Base-by-base conservation (phyloP, 805 yeast genomes). In the Yarrowia sp. region DNA sequence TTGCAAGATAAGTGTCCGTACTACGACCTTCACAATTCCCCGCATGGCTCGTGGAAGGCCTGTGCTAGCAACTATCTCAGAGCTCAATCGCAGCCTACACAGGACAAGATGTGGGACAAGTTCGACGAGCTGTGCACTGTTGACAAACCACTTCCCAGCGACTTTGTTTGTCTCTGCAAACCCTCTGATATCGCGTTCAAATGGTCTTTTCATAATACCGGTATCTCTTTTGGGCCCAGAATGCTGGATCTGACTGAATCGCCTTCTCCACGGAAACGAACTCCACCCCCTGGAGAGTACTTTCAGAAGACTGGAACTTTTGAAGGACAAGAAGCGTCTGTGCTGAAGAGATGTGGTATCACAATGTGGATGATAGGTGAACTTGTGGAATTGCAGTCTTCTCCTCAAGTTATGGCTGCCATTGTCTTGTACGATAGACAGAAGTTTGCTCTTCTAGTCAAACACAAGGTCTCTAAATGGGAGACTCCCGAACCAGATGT, bases 291-390 rank as follows among this genome's bases (percentile, higher is more conserved):
- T 12, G 55, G 55, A 17, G 55, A 50, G 24, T 50, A 50, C 40
- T 50, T 50, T 9, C 55, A 50, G 40, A 50, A 50, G 24, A 12
- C 24, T 9, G 55, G 55, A 9, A 40, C 34, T 15, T 34, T 34
- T 50, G 55, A 50, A 10, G 55, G 55, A 1, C 55, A 50, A 30
- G 55, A 50, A 13, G 39, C 40, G 5, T 34, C 55, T 3, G 40
- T 34, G 12, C 24, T 50, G 20, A 50, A 50, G 12, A 13, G 55
- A 34, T 50, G 55, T 5, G 55, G 55, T 2, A 33, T 50, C 10
- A 50, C 55, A 33, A 50, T 50, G 55, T 50, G 55, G 55, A 50
- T 50, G 39, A n/a, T 50, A 2, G 55, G 55, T 2, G 55, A 50
- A 15, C 40, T 34, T 10, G 55, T 50, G 39, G 55, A 50, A 14